Conservation (phyloP, 2,329 filamentous ascomycete species). For the Kalaharituber pfeilii region DNA sequence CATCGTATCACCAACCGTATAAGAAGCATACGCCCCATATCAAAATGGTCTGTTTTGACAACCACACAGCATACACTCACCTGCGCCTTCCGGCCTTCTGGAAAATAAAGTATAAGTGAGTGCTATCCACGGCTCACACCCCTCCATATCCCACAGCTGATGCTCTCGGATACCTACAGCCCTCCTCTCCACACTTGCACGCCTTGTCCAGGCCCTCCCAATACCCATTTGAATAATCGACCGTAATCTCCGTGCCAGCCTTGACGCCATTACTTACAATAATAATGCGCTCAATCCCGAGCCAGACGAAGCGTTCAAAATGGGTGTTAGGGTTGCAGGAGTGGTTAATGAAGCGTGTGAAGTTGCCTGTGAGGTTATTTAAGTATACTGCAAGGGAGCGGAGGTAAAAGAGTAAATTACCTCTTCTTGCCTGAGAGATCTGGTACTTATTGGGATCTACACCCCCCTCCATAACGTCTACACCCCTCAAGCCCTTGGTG, state of each 20-base stretch:
- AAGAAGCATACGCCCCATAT: too few species aligned
- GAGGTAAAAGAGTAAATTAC: too few species aligned
- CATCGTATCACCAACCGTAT: too few species aligned
- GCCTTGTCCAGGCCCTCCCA: constrained; percentile 39
- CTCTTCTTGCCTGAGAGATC: constrained; percentile 37
- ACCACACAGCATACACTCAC: too few species aligned
- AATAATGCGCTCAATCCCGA: constrained; percentile 38
- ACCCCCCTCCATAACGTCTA: constrained; percentile 39
- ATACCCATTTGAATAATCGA: constrained; percentile 42
- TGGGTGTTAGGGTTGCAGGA: constrained; percentile 41
- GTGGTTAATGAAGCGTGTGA: constrained; percentile 42
- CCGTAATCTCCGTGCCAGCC: constrained; percentile 38
- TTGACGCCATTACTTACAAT: constrained; percentile 37
- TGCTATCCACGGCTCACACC: too few species aligned
- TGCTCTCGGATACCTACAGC: constrained; percentile 31
- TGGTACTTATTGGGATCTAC: constrained; percentile 32
- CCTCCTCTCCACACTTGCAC: constrained; percentile 37
- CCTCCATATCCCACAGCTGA: background rate
- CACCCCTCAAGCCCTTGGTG: constrained; percentile 35
- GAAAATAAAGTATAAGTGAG: too few species aligned
- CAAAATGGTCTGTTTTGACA: too few species aligned
- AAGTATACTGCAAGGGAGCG: too few species aligned
- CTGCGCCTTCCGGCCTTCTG: too few species aligned
- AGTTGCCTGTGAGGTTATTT: constrained; percentile 33
- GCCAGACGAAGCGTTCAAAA: constrained; percentile 40